Base-by-base conservation (phyloP, 2,329 filamentous ascomycete species). In the Hypoxylon rubiginosum region DNA sequence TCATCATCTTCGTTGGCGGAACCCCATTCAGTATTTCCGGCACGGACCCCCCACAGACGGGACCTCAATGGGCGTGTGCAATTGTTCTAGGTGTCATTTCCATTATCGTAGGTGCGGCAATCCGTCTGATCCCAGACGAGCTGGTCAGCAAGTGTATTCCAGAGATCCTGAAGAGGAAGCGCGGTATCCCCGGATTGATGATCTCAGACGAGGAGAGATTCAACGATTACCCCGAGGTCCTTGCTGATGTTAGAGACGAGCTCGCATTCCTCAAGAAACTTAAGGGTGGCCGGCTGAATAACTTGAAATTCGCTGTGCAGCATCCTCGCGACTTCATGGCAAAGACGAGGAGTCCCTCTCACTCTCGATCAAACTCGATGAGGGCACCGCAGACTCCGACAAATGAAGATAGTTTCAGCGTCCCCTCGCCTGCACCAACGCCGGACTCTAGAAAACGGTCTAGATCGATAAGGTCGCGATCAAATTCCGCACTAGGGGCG, bases 1-100 rank as follows among this genome's bases (percentile, higher is more conserved):
- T 97, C 79, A 98, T 98, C 77, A 87, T 97, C 73, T 96, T 92
- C 74, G 88, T 97, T 54, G 95, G 95, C 69, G 92, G 93, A 32
- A 81, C 83, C 8, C 93, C 94, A 1, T 97, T 98, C 83, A 87
- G 88, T 53, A 93, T 97, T 66, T 85, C 84, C 1, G 66, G 76
- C 0, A 81, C 83, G 0, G 84, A 79, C 8, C 75, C 75, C 9
- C 61, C 75, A 10, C 84, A 97, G 71, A 90, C 89, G 17, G 87
- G 86, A n/a, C 81, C 85, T 11, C 91, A 97, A 77, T 98, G 95
- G 96, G 94, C 84, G 7, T 91, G 96, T 71, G 97, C 94, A 7
- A 86, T 99, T 61, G 84, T 96, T 26, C 87, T 97, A 39, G 94
- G 94, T 32, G 83, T 91, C 70, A 80, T 97, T n/a, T 97, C 95